Conservation (phyloP, 306 rosid species). For the Medicago lupulina region DNA sequence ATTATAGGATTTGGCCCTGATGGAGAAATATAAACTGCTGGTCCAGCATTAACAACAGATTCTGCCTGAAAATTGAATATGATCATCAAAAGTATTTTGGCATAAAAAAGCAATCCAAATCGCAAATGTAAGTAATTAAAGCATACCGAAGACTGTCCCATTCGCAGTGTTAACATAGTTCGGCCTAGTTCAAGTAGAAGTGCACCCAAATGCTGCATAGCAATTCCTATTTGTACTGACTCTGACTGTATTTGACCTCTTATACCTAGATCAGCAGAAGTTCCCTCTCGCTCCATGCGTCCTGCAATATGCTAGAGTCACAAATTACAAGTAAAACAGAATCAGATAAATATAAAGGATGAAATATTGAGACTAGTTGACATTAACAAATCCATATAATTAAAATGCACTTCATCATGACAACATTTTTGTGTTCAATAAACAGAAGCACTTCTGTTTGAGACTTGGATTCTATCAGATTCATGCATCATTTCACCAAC, state of each 20-base stretch:
- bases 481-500: slow-evolving; percentile 1
- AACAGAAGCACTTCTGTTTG: slow-evolving; percentile 18
- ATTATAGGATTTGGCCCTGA: slow-evolving; percentile 96
- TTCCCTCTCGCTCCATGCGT: slow-evolving; percentile 79
- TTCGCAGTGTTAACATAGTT: slow-evolving; percentile 82
- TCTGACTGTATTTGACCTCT: slow-evolving; percentile 87
- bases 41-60: slow-evolving; percentile 86
- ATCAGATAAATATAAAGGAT: slow-evolving; percentile 41
- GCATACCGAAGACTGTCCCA: slow-evolving; percentile 91
- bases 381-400: slow-evolving; percentile 12
- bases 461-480: slow-evolving; percentile 6
- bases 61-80: slow-evolving; percentile 69
- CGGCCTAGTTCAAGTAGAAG: slow-evolving; percentile 98
- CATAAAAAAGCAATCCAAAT: slow-evolving; percentile 36
- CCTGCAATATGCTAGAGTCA: slow-evolving; percentile 89
- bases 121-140: slow-evolving; percentile 38
- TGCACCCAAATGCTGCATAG: slow-evolving; percentile 90
- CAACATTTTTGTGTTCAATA: slow-evolving; percentile 17
- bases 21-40: slow-evolving; percentile 94
- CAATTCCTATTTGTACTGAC: slow-evolving; percentile 74
- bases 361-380: slow-evolving; percentile 32
- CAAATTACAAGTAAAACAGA: slow-evolving; percentile 51
- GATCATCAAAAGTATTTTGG: slow-evolving; percentile 29
- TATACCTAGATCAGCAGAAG: slow-evolving; percentile 59
- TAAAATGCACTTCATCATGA: slow-evolving; percentile 20